Percentiles rank a stretch among this genome's conserved stretches.
Conservation (phyloP, 2,329 filamentous ascomycete genomes). For the Penicillium oxalicum region DNA sequence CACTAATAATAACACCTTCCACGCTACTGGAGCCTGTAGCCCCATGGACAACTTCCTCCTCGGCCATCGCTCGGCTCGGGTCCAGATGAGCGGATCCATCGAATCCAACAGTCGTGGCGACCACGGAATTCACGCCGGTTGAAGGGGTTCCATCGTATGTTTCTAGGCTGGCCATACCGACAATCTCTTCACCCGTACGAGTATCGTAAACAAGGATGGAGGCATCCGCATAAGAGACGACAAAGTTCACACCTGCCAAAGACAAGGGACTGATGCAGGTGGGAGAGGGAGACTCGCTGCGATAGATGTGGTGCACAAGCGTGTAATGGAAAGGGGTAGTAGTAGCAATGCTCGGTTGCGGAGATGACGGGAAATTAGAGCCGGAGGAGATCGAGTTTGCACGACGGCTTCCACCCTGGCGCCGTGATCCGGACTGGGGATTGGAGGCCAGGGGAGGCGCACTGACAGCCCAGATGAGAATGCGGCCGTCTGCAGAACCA, state of each 20-base stretch:
- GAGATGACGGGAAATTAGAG: constrained; percentile 82
- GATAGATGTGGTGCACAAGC: constrained; percentile 77
- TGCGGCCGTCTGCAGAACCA: constrained; percentile 81
- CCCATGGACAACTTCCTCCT: constrained; percentile 71
- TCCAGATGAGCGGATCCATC: constrained; percentile 60
- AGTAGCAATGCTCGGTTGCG: constrained; percentile 80
- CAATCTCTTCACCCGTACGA: constrained; percentile 81
- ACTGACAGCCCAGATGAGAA: constrained; percentile 92
- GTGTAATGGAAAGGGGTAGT: constrained; percentile 82
- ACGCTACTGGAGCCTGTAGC: constrained; percentile 79
- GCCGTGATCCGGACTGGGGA: constrained; percentile 65
- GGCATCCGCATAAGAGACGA: constrained; percentile 87
- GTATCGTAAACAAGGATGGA: constrained; percentile 90
- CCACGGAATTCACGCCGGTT: constrained; percentile 82
- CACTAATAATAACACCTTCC: constrained; percentile 90
- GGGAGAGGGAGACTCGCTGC: constrained; percentile 65
- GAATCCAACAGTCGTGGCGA: constrained; percentile 75
- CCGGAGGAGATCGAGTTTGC: constrained; percentile 93
- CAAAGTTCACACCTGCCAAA: constrained; percentile 75
- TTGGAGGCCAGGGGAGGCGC: constrained; percentile 80
- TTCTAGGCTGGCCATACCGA: constrained; percentile 86
- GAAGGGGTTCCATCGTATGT: constrained; percentile 84
- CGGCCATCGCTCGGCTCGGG: constrained; percentile 55
- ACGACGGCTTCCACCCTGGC: constrained; percentile 70
- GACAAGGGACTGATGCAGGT: constrained; percentile 92